These are phyloP conservation scores for Zymoseptoria passerinii DNA, from an alignment of 2,329 filamentous ascomycete genomes.

Conservation along the genomic window DNA sequence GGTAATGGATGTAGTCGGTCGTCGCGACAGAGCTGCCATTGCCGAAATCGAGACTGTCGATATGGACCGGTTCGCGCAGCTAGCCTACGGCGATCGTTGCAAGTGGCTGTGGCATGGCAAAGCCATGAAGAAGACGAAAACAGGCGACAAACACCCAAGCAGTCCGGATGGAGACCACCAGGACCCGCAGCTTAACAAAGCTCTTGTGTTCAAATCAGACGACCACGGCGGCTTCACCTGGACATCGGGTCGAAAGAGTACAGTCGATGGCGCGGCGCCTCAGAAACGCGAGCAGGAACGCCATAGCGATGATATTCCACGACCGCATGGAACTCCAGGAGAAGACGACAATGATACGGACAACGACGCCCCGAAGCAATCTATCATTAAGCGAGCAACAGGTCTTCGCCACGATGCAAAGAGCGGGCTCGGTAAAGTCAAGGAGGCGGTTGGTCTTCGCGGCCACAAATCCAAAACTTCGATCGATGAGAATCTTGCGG, in stretches of 20 bases:
- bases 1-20: conserved; percentile 85
- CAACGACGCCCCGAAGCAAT: conserved; percentile 31
- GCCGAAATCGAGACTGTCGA: conserved; percentile 89
- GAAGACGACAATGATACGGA: conserved; percentile 28
- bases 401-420: conserved; percentile 72
- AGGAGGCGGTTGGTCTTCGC: conserved; percentile 64
- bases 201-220: conserved; percentile 50
- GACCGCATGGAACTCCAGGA: conserved; percentile 9
- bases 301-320: conserved; percentile 16
- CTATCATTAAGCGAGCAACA: conserved; percentile 70
- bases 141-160: conserved; percentile 7
- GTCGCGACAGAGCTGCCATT: conserved; percentile 77
- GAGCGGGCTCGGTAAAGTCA: conserved; percentile 75
- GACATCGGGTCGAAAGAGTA: conserved; percentile 40
- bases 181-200: conserved; percentile 17
- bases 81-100: conserved; percentile 70
- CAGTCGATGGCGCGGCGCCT: conserved; percentile 39
- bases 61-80: conserved; percentile 70
- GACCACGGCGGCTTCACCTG: conserved; percentile 42
- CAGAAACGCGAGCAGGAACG: conserved; percentile 14
- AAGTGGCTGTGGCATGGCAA: conserved; percentile 97
- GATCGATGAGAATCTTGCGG: conserved; percentile 18
- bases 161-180: conserved; percentile 8
- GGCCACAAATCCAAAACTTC: conserved; percentile 33
- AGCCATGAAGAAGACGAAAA: conserved; percentile 52